Percentiles rank a stretch among this genome's conserved stretches.
phyloP scores from a whole-genome alignment of 169 alveolate species.

The Cryptosporidium muris region DNA sequence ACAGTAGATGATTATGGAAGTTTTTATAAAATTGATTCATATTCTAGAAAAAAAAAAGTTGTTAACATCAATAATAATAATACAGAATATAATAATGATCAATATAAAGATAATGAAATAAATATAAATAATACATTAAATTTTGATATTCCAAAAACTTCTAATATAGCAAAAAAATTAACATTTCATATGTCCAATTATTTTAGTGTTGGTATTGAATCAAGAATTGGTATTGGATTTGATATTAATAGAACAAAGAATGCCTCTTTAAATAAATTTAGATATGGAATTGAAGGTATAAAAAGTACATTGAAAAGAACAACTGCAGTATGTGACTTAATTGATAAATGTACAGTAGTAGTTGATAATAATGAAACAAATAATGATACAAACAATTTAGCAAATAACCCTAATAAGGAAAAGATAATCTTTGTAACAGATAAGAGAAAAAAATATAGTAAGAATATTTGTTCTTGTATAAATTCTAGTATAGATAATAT shows the following conservation, averaged over 20 bases:
- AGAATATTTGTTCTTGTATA: slow-evolving; percentile 36
- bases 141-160: slow-evolving; percentile 14
- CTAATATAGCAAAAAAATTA: slow-evolving; percentile 47
- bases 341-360: slow-evolving; percentile 63
- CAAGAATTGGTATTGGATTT: slow-evolving; percentile 91
- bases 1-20: slow-evolving; percentile 85
- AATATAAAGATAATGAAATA: slow-evolving; percentile 32
- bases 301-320: slow-evolving; percentile 64
- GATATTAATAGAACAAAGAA: slow-evolving; percentile 83
- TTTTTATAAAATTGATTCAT: slow-evolving; percentile 72
- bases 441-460: background rate
- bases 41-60: slow-evolving; percentile 64
- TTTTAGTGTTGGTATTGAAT: slow-evolving; percentile 92
- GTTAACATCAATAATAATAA: slow-evolving; percentile 4
- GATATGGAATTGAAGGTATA: slow-evolving; percentile 61
- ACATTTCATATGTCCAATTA: slow-evolving; percentile 87
- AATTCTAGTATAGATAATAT: slow-evolving; percentile 21
- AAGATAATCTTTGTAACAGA: slow-evolving; percentile 50
- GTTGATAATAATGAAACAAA: slow-evolving; percentile 3
- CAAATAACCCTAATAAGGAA: background rate
- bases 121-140: slow-evolving; percentile 28
- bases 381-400: slow-evolving; percentile 14
- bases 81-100: no score
- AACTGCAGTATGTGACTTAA: slow-evolving; percentile 38
- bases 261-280: slow-evolving; percentile 72